Base-by-base conservation (phyloP, 306 rosid genomes). In the Hippophae tibetana region DNA sequence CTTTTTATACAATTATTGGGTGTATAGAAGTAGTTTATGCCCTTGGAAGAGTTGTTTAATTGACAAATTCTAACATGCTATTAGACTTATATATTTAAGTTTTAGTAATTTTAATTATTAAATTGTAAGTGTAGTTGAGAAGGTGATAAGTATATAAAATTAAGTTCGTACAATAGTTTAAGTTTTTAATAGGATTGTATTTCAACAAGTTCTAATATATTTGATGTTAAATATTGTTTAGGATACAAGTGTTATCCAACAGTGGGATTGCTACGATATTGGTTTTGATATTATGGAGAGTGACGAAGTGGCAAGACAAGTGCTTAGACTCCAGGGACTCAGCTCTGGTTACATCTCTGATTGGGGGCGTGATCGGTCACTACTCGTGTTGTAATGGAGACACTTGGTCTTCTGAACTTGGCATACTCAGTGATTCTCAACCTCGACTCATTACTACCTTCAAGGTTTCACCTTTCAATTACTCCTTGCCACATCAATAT, bases 321-420 rank as follows among this genome's bases (percentile, higher is more conserved):
- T 87, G 96, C 67, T 69, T 92, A 79, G 79, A 81, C 72, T 79
- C 96, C 31, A 66, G 74, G 47, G 89, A 85, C 8, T 92, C 98
- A 2, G 45, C 61, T 67, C 68, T 81, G 31, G 50, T 85, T 57
- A 92, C 98, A 9, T 53, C 78, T 67, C 86, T 92, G 73, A 76
- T 92, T 54, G 92, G 96, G 42, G 98, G 85, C 13, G 75, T 92
- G 60, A 75, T 92, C 13, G 98, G 98, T 54, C 98, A 87, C 69
- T 92, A 81, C 60, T 78, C 78, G 69, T 92, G 98, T 75, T 81
- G 98, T 78, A 92, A 87, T 63, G 96, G 98, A 44, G 98, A 92
- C 59, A 92, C 98, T 11, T 92, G 98, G 98, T 87, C 96, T 62
- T 92, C 98, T 44, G 98, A 92, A 78, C 79, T 92, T 58, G 98